Percentiles rank a stretch among this genome's conserved stretches.
Evolutionary conservation across 768 basidiomycete genomes (phyloP).

Genomic region (Panaeolus cyanescens): DNA sequence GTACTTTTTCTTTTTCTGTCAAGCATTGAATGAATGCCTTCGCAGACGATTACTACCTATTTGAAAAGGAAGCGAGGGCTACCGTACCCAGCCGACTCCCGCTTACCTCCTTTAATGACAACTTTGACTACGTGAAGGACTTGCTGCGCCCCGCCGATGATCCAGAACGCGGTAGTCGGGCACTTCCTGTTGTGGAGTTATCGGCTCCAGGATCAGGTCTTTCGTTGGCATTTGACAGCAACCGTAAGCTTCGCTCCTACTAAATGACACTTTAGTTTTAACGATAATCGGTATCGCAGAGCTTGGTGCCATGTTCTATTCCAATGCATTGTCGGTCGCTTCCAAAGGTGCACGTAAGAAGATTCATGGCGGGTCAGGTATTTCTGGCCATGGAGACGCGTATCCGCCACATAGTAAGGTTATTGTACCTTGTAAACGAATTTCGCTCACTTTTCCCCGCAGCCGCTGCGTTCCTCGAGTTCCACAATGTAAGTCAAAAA

Average conservation of each 20-base stretch:
- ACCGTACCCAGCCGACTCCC: slow-evolving; percentile 51
- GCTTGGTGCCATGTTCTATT: slow-evolving; percentile 75
- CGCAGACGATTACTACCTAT: slow-evolving; percentile 67
- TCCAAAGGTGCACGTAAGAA: slow-evolving; percentile 61
- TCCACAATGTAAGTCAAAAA: slow-evolving; percentile 52
- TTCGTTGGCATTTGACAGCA: slow-evolving; percentile 61
- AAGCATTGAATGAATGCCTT: not conserved
- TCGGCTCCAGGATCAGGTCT: slow-evolving; percentile 60
- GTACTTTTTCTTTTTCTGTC: not conserved
- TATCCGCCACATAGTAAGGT: slow-evolving; percentile 60
- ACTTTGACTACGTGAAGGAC: slow-evolving; percentile 49
- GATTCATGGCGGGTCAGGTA: slow-evolving; percentile 76
- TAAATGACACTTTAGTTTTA: not conserved
- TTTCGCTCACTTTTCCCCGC: not conserved
- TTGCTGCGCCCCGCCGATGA: slow-evolving; percentile 36
- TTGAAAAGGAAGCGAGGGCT: slow-evolving; percentile 39
- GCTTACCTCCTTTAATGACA: slow-evolving; percentile 37
- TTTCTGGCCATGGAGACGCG: slow-evolving; percentile 51
- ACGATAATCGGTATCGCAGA: slow-evolving; percentile 39
- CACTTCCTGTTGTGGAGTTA: slow-evolving; percentile 53
- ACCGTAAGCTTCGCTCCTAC: slow-evolving; percentile 56
- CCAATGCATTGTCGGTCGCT: slow-evolving; percentile 53
- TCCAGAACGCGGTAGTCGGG: slow-evolving; percentile 27
- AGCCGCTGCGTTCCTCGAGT: slow-evolving; percentile 71
- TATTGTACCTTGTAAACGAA: not conserved